phyloP scores from a whole-genome alignment of 2,329 filamentous ascomycete species.

The Parafenestella ontariensis region DNA sequence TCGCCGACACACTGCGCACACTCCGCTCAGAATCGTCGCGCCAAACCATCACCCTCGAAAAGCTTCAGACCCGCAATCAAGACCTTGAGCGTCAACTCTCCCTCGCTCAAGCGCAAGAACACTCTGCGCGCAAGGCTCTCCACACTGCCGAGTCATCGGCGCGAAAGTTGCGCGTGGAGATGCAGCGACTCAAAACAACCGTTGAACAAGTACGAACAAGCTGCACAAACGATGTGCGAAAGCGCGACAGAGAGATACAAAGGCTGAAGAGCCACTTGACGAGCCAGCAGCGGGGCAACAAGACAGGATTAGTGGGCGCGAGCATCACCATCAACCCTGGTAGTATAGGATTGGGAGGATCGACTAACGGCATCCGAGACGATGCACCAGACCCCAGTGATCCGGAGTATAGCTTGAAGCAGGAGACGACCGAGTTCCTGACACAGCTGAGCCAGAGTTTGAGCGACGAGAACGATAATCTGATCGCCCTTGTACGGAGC shows the following conservation, averaged over 20 bases:
- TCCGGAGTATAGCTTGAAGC: conserved; percentile 72
- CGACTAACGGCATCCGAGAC: conserved; percentile 58
- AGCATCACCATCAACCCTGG: conserved; percentile 56
- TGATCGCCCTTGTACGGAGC: conserved; percentile 74
- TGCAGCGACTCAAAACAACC: conserved; percentile 77
- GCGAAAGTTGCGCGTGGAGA: conserved; percentile 82
- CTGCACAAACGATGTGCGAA: conserved; percentile 89
- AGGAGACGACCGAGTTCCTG: conserved; percentile 90
- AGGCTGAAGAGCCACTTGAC: conserved; percentile 85
- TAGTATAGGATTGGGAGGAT: conserved; percentile 28
- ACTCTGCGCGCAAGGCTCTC: conserved; percentile 72
- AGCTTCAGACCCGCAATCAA: conserved; percentile 60
- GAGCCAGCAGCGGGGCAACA: conserved; percentile 63
- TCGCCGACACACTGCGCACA: conserved; percentile 78
- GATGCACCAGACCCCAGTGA: conserved; percentile 60
- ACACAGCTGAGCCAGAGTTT: conserved; percentile 82
- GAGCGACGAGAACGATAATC: conserved; percentile 88
- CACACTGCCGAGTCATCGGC: conserved; percentile 76
- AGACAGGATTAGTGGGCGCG: conserved; percentile 54
- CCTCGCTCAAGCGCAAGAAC: conserved; percentile 72
- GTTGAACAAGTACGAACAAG: conserved; percentile 84
- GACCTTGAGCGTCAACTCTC: conserved; percentile 65
- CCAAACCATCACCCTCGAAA: conserved; percentile 72
- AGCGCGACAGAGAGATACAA: conserved; percentile 88
- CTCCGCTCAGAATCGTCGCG: conserved; percentile 78